phyloP scores from a whole-genome alignment of 306 rosid species.

The Citrullus colocynthis region DNA sequence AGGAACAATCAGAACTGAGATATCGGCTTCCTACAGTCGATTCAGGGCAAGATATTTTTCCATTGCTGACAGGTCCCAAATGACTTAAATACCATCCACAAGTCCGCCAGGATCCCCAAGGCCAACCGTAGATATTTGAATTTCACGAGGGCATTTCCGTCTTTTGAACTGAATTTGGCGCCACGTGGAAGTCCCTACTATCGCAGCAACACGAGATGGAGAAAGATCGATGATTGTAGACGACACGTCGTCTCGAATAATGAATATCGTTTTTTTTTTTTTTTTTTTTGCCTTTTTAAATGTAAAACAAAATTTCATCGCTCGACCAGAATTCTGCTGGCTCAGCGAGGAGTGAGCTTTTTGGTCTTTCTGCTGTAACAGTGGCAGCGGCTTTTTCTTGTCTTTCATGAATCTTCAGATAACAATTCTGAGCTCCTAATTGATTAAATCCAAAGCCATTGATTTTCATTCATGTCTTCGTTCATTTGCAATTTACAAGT shows the following conservation, averaged over 20 bases:
- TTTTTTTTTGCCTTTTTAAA: not conserved
- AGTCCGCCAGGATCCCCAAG: not conserved
- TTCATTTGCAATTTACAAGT: conserved; percentile 28
- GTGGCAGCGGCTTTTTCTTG: not conserved
- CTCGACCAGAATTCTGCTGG: not conserved
- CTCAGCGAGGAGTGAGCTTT: not conserved
- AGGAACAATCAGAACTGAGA: conserved; percentile 1
- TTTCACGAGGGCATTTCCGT: not conserved
- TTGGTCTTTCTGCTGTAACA: not conserved
- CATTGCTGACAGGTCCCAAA: not conserved
- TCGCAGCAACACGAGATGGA: not conserved
- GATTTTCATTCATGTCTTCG: conserved; percentile 32
- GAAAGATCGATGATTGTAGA: conserved; percentile 1
- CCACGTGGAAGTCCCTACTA: not conserved
- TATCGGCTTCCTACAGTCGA: not conserved
- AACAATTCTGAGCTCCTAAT: not conserved
- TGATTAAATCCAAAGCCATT: not conserved
- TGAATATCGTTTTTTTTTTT: not conserved
- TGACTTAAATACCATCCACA: conserved; percentile 2
- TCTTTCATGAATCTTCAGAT: not conserved
- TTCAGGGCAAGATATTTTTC: not conserved
- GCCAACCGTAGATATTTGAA: not conserved
- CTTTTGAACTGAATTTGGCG: not conserved
- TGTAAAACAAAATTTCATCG: not conserved
- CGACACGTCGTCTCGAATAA: conserved; percentile 4